phyloP scores from a whole-genome alignment of 2,329 filamentous ascomycete genomes.

The Talaromyces islandicus region DNA sequence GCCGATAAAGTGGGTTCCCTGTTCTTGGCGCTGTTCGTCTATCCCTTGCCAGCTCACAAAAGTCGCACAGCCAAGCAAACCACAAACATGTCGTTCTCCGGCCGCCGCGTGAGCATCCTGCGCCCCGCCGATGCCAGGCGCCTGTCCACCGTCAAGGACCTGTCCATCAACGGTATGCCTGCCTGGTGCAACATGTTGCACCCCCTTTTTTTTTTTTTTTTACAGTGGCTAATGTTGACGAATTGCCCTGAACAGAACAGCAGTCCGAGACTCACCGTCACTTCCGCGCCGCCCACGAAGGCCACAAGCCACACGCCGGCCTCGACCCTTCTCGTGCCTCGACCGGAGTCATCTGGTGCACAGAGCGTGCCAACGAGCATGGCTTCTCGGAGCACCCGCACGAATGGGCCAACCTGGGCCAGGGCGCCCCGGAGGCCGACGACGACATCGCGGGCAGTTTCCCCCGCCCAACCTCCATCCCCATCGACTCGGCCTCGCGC shows the following conservation, averaged over 20 bases:
- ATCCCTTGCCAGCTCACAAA: conserved; percentile 1
- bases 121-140: conserved; percentile 31
- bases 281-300: conserved; percentile 84
- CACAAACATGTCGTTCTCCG: conserved; percentile 40
- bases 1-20: not conserved
- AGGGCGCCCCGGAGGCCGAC: conserved; percentile 90
- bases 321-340: conserved; percentile 82
- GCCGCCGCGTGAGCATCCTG: conserved; percentile 39
- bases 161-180: conserved; percentile 40
- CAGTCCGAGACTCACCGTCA: conserved; percentile 76
- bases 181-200: not conserved
- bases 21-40: conserved; percentile 5
- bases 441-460: conserved; percentile 90
- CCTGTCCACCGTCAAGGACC: conserved; percentile 38
- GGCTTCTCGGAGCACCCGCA: conserved; percentile 79
- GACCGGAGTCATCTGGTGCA: conserved; percentile 83
- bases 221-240: too few species aligned
- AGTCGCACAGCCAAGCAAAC: conserved; percentile 11
- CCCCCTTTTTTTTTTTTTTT: too few species aligned
- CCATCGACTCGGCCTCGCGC: conserved; percentile 69
- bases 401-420: conserved; percentile 86
- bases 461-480: conserved; percentile 68
- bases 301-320: conserved; percentile 83
- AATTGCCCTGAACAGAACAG: conserved; percentile 56
- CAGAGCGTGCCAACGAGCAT: conserved; percentile 71